Evolutionary conservation across 768 basidiomycete genomes (phyloP).

Genomic region (Boletus tylopilopsis): DNA sequence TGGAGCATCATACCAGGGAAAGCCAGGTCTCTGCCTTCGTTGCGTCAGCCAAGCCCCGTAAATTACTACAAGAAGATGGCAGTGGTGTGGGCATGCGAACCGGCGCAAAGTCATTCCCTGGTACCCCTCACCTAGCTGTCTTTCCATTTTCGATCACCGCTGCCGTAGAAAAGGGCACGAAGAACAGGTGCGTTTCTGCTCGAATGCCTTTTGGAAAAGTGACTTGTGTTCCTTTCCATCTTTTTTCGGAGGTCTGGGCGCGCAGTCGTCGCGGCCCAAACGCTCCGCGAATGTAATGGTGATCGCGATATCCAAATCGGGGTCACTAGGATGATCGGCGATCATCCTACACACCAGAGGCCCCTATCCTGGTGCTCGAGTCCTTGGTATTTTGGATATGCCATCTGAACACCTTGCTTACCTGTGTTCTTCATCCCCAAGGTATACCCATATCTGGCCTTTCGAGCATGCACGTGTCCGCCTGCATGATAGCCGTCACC

Average conservation of each 20-base stretch:
- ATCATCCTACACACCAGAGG: too few relatives aligned
- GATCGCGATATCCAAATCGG: background rate
- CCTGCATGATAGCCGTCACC: conserved; percentile 41
- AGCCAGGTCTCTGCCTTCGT: conserved; percentile 23
- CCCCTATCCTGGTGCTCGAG: background rate
- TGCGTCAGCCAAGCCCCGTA: conserved; percentile 8
- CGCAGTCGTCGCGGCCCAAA: background rate
- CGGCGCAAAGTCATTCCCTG: conserved; percentile 16
- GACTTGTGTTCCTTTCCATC: too few relatives aligned
- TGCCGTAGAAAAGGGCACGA: conserved; percentile 89
- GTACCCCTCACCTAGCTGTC: conserved; percentile 13
- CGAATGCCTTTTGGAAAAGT: too few relatives aligned
- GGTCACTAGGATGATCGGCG: background rate
- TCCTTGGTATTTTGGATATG: background rate
- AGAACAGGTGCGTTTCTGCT: conserved; percentile 69
- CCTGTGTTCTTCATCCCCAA: conserved; percentile 25
- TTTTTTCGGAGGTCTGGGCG: background rate
- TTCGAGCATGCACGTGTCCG: conserved; percentile 93
- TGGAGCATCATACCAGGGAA: conserved; percentile 85
- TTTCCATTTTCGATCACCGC: conserved; percentile 95
- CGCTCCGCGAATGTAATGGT: background rate
- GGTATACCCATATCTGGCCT: conserved; percentile 97
- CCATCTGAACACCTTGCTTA: conserved; percentile 3
- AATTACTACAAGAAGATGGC: background rate
- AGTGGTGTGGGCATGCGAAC: conserved; percentile 1